Percentiles rank a stretch among this genome's conserved stretches.
These are phyloP conservation scores for Mantamonas sphyraenae DNA, from an alignment of 78 protist species.

Conservation along the genomic window DNA sequence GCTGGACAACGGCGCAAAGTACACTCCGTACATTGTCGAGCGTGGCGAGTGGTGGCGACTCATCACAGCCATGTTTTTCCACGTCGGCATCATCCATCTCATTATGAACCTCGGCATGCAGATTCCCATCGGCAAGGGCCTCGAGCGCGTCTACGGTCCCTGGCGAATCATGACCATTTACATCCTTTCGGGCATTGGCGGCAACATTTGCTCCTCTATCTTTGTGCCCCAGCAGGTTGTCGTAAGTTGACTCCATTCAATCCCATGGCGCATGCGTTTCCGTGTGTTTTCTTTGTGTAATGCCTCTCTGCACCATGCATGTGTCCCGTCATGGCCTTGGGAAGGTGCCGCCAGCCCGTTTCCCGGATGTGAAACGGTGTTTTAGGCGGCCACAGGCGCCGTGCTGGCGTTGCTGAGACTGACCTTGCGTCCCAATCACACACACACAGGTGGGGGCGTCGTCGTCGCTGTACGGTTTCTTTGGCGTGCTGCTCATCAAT, in stretches of 20 bases:
- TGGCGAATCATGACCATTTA: background rate
- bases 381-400: too few species aligned
- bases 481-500: background rate
- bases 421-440: background rate
- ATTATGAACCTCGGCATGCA: constrained; percentile 1
- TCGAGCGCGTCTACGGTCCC: background rate
- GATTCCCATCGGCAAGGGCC: background rate
- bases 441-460: constrained; percentile 4
- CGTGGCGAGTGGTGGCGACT: constrained; percentile 3
- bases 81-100: constrained; percentile 6
- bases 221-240: background rate
- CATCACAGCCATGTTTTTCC: constrained; percentile 1
- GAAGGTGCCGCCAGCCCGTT: too few species aligned
- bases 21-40: background rate
- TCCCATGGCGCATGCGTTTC: background rate
- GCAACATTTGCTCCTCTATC: background rate
- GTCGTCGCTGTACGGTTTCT: background rate
- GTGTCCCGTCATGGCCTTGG: background rate
- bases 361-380: too few species aligned
- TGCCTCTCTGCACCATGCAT: background rate
- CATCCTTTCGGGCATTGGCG: constrained; percentile 6
- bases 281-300: background rate
- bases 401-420: too few species aligned
- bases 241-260: background rate
- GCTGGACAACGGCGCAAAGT: background rate